These are phyloP conservation scores for Nemania diffusa DNA, from an alignment of 2,329 filamentous ascomycete species.

Conservation along the genomic window DNA sequence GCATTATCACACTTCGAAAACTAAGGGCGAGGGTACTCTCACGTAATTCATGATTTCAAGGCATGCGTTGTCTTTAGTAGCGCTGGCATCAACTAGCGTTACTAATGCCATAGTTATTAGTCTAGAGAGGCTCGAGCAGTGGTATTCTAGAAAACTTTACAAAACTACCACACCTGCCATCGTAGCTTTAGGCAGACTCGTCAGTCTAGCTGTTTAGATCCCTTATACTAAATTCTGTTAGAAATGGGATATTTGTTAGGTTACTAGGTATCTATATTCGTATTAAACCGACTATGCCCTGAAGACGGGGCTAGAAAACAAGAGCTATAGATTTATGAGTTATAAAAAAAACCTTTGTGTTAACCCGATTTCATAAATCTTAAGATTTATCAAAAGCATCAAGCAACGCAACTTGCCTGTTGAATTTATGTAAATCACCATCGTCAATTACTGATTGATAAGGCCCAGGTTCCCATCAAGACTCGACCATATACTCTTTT, in stretches of 20 bases:
- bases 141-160: too few species aligned
- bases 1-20: neutral
- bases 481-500: conserved; percentile 58
- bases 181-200: too few species aligned
- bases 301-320: neutral
- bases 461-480: conserved; percentile 66
- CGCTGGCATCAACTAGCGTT: too few species aligned
- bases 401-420: neutral
- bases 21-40: neutral
- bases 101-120: too few species aligned
- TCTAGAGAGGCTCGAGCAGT: too few species aligned
- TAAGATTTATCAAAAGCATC: neutral
- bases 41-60: neutral
- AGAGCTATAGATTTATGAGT: neutral
- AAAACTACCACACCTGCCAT: too few species aligned
- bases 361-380: neutral
- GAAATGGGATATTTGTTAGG: too few species aligned
- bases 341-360: neutral
- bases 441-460: conserved; percentile 49
- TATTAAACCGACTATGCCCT: neutral
- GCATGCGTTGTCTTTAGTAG: too few species aligned
- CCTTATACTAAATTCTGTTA: too few species aligned
- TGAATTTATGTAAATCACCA: neutral
- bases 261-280: too few species aligned
- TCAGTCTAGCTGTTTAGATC: too few species aligned